Conservation (phyloP, 2,329 filamentous ascomycete species). For the Cladosporium oxysporum region DNA sequence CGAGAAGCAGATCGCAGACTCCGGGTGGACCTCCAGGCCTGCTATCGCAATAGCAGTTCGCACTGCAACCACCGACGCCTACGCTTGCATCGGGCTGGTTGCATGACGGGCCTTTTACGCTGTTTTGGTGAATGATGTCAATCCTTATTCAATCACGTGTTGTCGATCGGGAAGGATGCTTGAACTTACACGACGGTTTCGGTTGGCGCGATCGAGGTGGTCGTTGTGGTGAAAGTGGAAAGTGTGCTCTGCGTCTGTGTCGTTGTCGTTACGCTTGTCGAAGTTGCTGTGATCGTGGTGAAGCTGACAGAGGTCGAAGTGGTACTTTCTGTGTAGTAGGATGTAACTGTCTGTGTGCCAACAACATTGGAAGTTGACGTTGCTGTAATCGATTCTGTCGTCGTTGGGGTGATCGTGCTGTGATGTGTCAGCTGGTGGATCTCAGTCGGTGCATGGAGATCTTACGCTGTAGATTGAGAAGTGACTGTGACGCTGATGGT, state of each 20-base stretch:
- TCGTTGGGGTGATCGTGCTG: neutral
- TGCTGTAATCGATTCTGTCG: neutral
- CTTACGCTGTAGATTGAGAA: neutral
- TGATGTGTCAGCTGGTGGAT: neutral
- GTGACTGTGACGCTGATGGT: neutral
- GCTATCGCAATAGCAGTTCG: neutral
- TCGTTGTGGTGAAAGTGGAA: neutral
- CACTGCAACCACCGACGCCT: neutral
- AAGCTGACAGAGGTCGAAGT: neutral
- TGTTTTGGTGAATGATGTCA: neutral
- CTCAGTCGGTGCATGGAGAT: no score
- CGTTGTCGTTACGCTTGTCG: neutral
- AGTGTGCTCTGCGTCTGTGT: neutral
- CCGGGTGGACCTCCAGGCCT: neutral
- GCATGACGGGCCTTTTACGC: neutral
- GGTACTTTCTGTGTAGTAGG: neutral
- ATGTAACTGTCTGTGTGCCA: neutral
- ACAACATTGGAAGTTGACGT: neutral
- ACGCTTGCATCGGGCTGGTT: neutral
- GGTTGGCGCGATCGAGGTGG: neutral
- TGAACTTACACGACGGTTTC: neutral
- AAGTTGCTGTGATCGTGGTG: neutral
- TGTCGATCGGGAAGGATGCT: neutral
- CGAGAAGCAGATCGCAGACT: neutral
- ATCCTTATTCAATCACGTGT: neutral